Percentiles rank a stretch among this genome's conserved stretches.
phyloP scores from a whole-genome alignment of 768 basidiomycete species.

The Sistotremastrum suecicum region DNA sequence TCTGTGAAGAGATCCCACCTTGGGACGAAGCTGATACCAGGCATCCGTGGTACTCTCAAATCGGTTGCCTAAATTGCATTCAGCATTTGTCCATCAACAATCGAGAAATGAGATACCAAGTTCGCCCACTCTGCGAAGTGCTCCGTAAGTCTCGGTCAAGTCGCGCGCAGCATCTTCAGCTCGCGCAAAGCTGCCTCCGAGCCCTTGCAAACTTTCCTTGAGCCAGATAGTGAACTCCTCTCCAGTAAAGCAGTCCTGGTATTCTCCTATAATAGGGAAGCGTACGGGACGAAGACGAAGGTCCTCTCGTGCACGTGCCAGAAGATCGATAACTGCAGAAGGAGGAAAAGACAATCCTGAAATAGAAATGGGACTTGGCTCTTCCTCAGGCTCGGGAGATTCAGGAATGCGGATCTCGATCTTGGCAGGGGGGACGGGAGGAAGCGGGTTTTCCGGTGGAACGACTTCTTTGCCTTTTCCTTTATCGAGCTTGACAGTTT shows the following conservation, averaged over 20 bases:
- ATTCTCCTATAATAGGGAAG: slow-evolving; percentile 73
- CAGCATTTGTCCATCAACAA: neutral
- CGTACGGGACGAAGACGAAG: slow-evolving; percentile 58
- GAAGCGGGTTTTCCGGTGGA: slow-evolving; percentile 28
- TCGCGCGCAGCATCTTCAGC: slow-evolving; percentile 64
- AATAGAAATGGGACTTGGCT: slow-evolving; percentile 46
- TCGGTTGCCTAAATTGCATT: slow-evolving; percentile 43
- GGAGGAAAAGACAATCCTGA: slow-evolving; percentile 63
- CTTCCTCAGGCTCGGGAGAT: slow-evolving; percentile 24
- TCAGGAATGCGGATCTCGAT: slow-evolving; percentile 16
- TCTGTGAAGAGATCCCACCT: slow-evolving; percentile 28
- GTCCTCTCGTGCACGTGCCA: slow-evolving; percentile 57
- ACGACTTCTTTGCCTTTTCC: slow-evolving; percentile 62
- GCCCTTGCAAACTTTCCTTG: slow-evolving; percentile 59
- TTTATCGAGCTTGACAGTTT: slow-evolving; percentile 49
- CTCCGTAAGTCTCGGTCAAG: slow-evolving; percentile 44
- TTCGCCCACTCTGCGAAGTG: slow-evolving; percentile 64
- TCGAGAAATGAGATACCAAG: slow-evolving; percentile 7
- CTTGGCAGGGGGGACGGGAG: slow-evolving; percentile 28
- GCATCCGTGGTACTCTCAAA: slow-evolving; percentile 70
- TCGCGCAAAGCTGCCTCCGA: slow-evolving; percentile 62
- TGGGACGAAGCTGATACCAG: slow-evolving; percentile 73
- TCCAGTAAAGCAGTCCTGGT: slow-evolving; percentile 74
- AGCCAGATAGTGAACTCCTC: slow-evolving; percentile 85
- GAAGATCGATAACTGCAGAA: slow-evolving; percentile 49